These are phyloP conservation scores for Aurinia saxatilis DNA, from an alignment of 345 rosid species.

Conservation along the genomic window DNA sequence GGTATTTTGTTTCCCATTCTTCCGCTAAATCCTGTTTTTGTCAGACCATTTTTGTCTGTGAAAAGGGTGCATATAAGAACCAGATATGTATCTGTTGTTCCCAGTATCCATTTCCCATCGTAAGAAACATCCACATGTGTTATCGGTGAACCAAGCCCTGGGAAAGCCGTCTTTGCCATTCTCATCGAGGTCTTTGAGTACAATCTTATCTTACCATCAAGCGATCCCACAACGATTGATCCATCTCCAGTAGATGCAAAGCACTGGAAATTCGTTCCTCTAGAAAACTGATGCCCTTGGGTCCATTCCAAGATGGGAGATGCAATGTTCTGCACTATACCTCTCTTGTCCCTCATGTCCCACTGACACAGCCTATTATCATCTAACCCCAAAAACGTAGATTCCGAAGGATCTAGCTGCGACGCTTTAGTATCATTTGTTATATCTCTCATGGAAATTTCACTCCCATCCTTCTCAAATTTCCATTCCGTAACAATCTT, in stretches of 20 bases:
- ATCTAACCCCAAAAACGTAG: slow-evolving; percentile 87
- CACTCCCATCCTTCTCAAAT: slow-evolving; percentile 87
- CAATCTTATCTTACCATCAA: slow-evolving; percentile 90
- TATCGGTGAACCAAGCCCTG: slow-evolving; percentile 90
- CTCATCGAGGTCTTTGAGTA: slow-evolving; percentile 86
- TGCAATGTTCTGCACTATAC: slow-evolving; percentile 67
- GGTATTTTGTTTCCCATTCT: slow-evolving; percentile 95
- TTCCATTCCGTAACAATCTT: slow-evolving; percentile 88
- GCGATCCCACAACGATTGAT: slow-evolving; percentile 81
- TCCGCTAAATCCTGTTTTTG: slow-evolving; percentile 79
- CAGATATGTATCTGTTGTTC: slow-evolving; percentile 82
- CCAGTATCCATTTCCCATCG: slow-evolving; percentile 95
- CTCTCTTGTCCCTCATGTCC: slow-evolving; percentile 90
- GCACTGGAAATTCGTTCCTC: slow-evolving; percentile 95
- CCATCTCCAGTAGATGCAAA: slow-evolving; percentile 93
- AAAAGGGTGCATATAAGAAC: slow-evolving; percentile 83
- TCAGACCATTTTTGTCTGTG: slow-evolving; percentile 85
- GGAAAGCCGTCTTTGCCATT: slow-evolving; percentile 91
- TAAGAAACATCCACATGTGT: slow-evolving; percentile 87
- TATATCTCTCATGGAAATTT: slow-evolving; percentile 76
- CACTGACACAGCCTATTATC: slow-evolving; percentile 92
- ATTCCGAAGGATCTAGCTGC: slow-evolving; percentile 90
- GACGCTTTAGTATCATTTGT: slow-evolving; percentile 82
- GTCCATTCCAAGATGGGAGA: slow-evolving; percentile 83
- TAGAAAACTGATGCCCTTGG: slow-evolving; percentile 90